Evolutionary conservation across 2,329 filamentous ascomycete species (phyloP).

Genomic region (Fusarium tupiense): DNA sequence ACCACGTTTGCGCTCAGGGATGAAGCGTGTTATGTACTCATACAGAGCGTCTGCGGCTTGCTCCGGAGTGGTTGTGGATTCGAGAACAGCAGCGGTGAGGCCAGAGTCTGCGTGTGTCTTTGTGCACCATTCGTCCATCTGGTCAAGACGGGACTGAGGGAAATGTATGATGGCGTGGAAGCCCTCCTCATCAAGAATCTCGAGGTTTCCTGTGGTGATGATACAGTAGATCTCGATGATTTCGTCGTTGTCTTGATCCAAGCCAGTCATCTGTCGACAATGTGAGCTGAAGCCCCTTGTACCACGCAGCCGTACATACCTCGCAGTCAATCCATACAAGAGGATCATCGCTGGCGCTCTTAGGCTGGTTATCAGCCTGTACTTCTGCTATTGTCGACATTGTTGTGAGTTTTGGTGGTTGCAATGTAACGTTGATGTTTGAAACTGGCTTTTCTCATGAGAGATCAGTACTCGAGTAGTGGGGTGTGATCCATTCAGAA

Average conservation of each 20-base stretch:
- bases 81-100: slow-evolving; percentile 78
- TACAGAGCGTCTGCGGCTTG: slow-evolving; percentile 78
- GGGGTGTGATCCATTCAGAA: slow-evolving; percentile 13
- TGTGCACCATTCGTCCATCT: slow-evolving; percentile 92
- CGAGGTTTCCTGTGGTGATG: slow-evolving; percentile 83
- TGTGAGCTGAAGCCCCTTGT: slow-evolving; percentile 21
- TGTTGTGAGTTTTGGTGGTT: slow-evolving; percentile 4
- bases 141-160: slow-evolving; percentile 72
- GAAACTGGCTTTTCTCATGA: slow-evolving; percentile 10
- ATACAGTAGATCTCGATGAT: slow-evolving; percentile 95
- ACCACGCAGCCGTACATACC: slow-evolving; percentile 40
- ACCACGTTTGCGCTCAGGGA: slow-evolving; percentile 73
- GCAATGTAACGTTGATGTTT: slow-evolving; percentile 25
- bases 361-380: slow-evolving; percentile 32
- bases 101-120: slow-evolving; percentile 83
- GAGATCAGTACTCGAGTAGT: slow-evolving; percentile 23
- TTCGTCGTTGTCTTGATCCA: slow-evolving; percentile 78
- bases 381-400: slow-evolving; percentile 28
- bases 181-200: slow-evolving; percentile 78
- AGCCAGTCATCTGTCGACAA: slow-evolving; percentile 76
- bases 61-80: slow-evolving; percentile 76
- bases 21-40: slow-evolving; percentile 77
- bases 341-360: slow-evolving; percentile 60
- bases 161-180: slow-evolving; percentile 86
- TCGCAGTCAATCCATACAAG: slow-evolving; percentile 87